Evolutionary conservation across 129 eudicot species (phyloP).

Genomic region (Logfia minima): DNA sequence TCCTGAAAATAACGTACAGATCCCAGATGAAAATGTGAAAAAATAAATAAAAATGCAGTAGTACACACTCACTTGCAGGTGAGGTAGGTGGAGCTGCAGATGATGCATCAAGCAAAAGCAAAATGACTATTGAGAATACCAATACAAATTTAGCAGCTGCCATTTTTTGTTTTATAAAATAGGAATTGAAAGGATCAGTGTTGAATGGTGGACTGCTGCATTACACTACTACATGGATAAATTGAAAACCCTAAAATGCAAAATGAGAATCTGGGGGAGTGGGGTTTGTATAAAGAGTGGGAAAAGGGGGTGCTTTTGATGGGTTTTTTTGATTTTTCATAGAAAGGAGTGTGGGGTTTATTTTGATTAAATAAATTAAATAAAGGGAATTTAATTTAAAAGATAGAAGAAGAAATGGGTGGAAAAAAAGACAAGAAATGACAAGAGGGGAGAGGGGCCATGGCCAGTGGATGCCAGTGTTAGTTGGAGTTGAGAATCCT

Average conservation of each 20-base stretch:
- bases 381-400: too few relatives aligned
- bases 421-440: background rate
- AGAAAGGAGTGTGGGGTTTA: constrained; percentile 44
- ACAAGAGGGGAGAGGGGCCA: background rate
- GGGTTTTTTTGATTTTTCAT: constrained; percentile 36
- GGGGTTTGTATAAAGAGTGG: constrained; percentile 28
- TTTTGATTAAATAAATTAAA: constrained; percentile 11
- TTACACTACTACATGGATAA: constrained; percentile 24
- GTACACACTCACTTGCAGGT: constrained; percentile 70
- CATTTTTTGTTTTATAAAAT: constrained; percentile 28
- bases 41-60: constrained; percentile 12
- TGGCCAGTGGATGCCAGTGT: background rate
- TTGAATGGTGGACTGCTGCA: constrained; percentile 37
- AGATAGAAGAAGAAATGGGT: too few relatives aligned
- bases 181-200: constrained; percentile 8
- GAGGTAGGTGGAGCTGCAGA: constrained; percentile 65
- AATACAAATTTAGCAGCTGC: constrained; percentile 20
- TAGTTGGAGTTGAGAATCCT: background rate
- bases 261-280: constrained; percentile 25
- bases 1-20: constrained; percentile 49
- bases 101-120: constrained; percentile 52
- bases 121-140: constrained; percentile 39
- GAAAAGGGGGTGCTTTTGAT: constrained; percentile 29
- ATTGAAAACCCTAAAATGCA: constrained; percentile 40
- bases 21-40: background rate